Evolutionary conservation across 306 rosid genomes (phyloP).

Genomic region (Vigna mungo): DNA sequence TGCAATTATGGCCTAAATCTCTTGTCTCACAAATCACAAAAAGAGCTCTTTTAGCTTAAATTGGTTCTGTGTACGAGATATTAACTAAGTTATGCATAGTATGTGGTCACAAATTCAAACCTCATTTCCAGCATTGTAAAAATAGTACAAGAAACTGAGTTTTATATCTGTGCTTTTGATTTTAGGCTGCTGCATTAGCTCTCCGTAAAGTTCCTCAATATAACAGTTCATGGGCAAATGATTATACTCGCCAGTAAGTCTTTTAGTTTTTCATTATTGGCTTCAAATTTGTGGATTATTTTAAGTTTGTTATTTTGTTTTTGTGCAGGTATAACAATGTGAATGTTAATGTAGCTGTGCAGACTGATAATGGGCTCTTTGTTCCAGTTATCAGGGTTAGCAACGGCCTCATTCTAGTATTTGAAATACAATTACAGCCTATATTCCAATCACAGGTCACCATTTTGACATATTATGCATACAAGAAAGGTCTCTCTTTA

Average conservation of each 20-base stretch:
- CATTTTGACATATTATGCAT: too few species aligned
- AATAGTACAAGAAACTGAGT: background rate
- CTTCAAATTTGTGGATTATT: slow-evolving; percentile 31
- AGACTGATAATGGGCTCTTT: slow-evolving; percentile 93
- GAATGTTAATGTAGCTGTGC: slow-evolving; percentile 98
- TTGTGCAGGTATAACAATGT: slow-evolving; percentile 79
- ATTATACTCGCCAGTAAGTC: slow-evolving; percentile 93
- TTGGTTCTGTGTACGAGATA: background rate
- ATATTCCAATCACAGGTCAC: too few species aligned
- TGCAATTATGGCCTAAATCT: slow-evolving; percentile 25
- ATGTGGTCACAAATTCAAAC: background rate
- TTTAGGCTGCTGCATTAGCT: slow-evolving; percentile 99
- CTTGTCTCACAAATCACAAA: background rate
- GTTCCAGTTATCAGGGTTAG: too few species aligned
- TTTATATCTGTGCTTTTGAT: slow-evolving; percentile 27
- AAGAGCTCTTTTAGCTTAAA: background rate
- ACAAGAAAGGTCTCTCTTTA: too few species aligned
- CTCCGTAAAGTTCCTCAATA: slow-evolving; percentile 93
- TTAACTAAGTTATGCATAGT: background rate
- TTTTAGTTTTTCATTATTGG: slow-evolving; percentile 27
- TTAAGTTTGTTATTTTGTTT: slow-evolving; percentile 34
- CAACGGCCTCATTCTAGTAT: too few species aligned
- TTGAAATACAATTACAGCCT: too few species aligned
- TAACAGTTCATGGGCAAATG: slow-evolving; percentile 97
- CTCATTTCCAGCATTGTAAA: background rate